A percentile compares a stretch with the other conserved stretches of the same genome.
These are phyloP conservation scores for Dendrothele bispora DNA, from an alignment of 768 basidiomycete genomes.

Conservation along the genomic window DNA sequence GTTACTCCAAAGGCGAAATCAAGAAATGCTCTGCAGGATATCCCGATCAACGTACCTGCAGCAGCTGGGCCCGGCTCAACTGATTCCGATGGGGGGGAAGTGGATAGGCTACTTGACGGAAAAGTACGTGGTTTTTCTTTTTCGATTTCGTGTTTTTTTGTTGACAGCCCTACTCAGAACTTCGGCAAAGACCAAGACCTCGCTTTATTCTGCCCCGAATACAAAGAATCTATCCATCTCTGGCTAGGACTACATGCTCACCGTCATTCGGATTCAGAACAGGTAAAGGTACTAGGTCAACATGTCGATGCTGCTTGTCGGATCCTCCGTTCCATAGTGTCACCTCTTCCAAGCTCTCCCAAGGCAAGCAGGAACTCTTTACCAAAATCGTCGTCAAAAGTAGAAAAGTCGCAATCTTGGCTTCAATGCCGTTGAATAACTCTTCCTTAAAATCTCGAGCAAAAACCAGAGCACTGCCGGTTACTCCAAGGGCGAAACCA, in stretches of 20 bases:
- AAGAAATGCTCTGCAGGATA: neutral
- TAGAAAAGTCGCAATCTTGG: too few relatives aligned
- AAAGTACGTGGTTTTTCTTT: constrained; percentile 37
- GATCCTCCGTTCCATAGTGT: constrained; percentile 40
- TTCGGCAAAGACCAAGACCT: constrained; percentile 34
- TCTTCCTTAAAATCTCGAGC: neutral
- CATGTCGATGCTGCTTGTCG: constrained; percentile 55
- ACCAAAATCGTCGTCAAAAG: constrained; percentile 16
- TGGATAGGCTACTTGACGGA: constrained; percentile 37
- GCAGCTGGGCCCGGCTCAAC: neutral
- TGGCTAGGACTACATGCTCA: constrained; percentile 75
- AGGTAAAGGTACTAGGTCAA: constrained; percentile 42
- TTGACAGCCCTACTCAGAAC: constrained; percentile 20
- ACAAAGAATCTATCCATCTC: constrained; percentile 55
- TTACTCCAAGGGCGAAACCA: neutral
- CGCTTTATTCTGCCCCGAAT: constrained; percentile 39
- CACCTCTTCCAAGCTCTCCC: constrained; percentile 10
- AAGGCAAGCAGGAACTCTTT: constrained; percentile 25
- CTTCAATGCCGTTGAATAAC: too few relatives aligned
- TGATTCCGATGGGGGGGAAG: constrained; percentile 36
- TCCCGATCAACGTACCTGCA: too few relatives aligned
- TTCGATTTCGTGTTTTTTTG: neutral
- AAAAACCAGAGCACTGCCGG: neutral
- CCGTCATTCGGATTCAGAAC: constrained; percentile 42
- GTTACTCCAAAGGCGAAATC: neutral